Percentiles rank a stretch among this genome's conserved stretches.
Evolutionary conservation across 2,329 filamentous ascomycete species (phyloP).

Genomic region (Metarhizium brunneum): DNA sequence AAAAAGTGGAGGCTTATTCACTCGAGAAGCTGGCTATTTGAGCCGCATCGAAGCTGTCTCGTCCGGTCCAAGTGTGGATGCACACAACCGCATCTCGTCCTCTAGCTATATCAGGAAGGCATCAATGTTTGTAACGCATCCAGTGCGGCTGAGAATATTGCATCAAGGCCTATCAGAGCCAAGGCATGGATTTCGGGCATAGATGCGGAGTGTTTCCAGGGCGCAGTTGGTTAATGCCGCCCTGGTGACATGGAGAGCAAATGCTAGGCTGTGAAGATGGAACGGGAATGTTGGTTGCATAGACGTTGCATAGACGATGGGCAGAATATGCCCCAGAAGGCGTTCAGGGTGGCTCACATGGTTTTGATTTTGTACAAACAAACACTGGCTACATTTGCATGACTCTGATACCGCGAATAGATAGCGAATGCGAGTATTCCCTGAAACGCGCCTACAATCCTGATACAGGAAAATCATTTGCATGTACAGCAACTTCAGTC

Average conservation of each 20-base stretch:
- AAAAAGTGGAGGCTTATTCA: conserved; percentile 74
- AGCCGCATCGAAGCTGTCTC: conserved; percentile 11
- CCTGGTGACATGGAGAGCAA: neutral
- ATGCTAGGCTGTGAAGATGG: neutral
- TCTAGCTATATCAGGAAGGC: neutral
- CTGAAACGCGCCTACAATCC: neutral
- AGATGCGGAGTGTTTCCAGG: neutral
- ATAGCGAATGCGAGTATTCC: neutral
- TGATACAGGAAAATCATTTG: neutral
- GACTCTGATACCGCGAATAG: neutral
- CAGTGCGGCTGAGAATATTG: neutral
- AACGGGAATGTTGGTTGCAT: neutral
- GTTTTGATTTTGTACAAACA: neutral
- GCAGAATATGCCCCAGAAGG: neutral
- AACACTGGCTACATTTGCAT: neutral
- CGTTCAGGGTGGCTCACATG: neutral
- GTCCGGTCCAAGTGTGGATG: neutral
- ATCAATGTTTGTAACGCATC: neutral
- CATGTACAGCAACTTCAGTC: neutral
- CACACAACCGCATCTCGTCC: neutral
- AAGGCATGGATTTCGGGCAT: neutral
- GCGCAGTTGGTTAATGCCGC: neutral
- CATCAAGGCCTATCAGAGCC: neutral
- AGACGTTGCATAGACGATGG: neutral
- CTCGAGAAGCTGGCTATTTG: conserved; percentile 67